Base-by-base conservation (phyloP, 495 filamentous ascomycete genomes). In the Penicillium antarcticum region DNA sequence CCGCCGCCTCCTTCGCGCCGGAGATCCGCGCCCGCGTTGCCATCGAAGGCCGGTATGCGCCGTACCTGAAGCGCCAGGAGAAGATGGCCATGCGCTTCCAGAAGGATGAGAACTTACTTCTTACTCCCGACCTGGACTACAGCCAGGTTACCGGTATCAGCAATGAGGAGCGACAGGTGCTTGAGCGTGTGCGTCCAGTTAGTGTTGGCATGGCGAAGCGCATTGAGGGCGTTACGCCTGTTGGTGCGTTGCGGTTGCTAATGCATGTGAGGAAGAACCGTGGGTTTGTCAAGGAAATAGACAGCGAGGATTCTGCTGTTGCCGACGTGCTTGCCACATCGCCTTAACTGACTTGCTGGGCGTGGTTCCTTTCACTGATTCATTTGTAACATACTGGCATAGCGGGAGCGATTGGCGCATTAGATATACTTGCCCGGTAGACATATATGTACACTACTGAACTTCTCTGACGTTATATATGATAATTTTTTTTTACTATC, bases 181-280 rank as follows among this genome's bases (percentile, higher is more conserved):
- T 98, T n/a, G 72, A 80, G 29, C 72, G 72, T 18, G 83, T 89
- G 9, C 68, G 82, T 35, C 94, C 94, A 5, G 88, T 91, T 61
- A 92, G 79, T 42, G 70, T 98, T 19, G 95, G 90, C 3, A 92
- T 95, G 83, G 92, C 92, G 14, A 72, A 90, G 42, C 72, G 95
- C 9, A 82, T 96, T 43, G 94, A 98, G 67, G 92, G 94, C 2
- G 78, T 89, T 17, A 80, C 78, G 13, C 78, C 78, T 13, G 65
- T 69, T 11, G 78, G 78, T 33, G 71, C 74, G 1, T 51, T 81
- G 48, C 57, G 71, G 14, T 52, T 81, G 37, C 56, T 81, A 32
- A 69, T 72, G 51, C 70, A 77, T 61, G 69, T 75, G 10, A 60
- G 68, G 33, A 68, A 55, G 46, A 49, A 52, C 19, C 55, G 31